Base-by-base conservation (phyloP, 345 rosid genomes). In the Lepidium africanum region DNA sequence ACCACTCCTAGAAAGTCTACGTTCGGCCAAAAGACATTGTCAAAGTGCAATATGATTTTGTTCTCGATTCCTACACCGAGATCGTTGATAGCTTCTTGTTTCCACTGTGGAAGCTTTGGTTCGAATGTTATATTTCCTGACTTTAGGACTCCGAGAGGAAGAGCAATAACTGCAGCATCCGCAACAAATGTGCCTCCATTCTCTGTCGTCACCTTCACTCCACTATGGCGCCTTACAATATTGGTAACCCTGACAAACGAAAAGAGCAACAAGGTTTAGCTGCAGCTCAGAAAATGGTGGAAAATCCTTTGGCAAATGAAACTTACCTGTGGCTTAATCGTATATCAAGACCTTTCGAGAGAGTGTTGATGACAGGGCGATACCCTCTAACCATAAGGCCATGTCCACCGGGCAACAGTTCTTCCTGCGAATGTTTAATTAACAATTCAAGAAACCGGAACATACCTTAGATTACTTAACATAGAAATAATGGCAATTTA, bases 301-400 rank as follows among this genome's bases (percentile, higher is more conserved):
- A 48, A 27, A 49, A 2, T 32, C 23, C 3, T 46, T 38, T 14
- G 39, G 40, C 1, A 35, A 49, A 33, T 17, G 11, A 75, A 52
- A 10, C 13, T 10, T 79, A 94, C 97, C 93, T 89, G 80, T 85
- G 96, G 70, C 64, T 78, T 70, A 94, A 51, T 60, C 91, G 96
- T 58, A 94, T 80, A 79, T 91, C 96, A 39, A 94, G 93, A 43
- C 97, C 97, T 80, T 89, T 89, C 37, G 97, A 93, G 69, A 94
- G 97, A 53, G 99, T 89, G 85, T 91, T 89, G 67, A 94, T 85
- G 33, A 94, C 96, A 60, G 96, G 96, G 36, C 86, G 84, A 75
- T 94, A 94, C 38, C 97, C 97, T 81, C 97, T 80, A 14, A 94
- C 97, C 97, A 94, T 94, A 53, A 94, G 89, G 47, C 96, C 99